Evolutionary conservation across 139 green algal species (phyloP), one percentile per base, ranked within the genome.

Genomic region (Chlorella sp.): DNA sequence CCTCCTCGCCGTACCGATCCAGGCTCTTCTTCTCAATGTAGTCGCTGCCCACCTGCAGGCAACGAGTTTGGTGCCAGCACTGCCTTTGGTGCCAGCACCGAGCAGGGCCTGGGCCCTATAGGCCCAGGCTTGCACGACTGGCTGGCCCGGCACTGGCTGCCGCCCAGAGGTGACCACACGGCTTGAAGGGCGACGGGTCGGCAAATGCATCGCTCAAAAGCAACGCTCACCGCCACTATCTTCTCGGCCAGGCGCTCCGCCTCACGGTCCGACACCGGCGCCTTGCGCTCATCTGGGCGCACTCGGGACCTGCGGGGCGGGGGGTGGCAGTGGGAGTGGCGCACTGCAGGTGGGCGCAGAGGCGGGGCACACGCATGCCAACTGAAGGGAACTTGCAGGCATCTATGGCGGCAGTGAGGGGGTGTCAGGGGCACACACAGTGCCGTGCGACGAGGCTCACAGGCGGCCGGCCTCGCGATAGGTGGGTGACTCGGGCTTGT

Each of bases 11-110:
- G 14, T 72, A 82, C 28, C 76, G 76, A 56, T 73, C 22, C 24
- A 36, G 60, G 76, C 76, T 82, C 76, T 82, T 82, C 36, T 54
- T 40, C 36, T 70, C 76, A 43, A 82, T 82, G 76, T 82, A 82
- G 36, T 82, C 76, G 54, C 56, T 60, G 24, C 54, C 76, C 56
- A 82, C 76, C 76, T 82, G 76, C 36, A 9, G 22, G 2, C 11
- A 20, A 24, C 14, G 24, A 24, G n/a, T n/a, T n/a, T n/a, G n/a
- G n/a, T n/a, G n/a, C n/a, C n/a, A n/a, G n/a, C n/a, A n/a, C n/a
- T n/a, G n/a, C n/a, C n/a, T n/a, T n/a, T n/a, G n/a, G n/a, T n/a
- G n/a, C n/a, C n/a, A n/a, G n/a, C n/a, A n/a, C n/a, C n/a, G n/a
- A n/a, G n/a, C n/a, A n/a, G n/a, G n/a, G n/a, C n/a, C n/a, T n/a